These are phyloP conservation scores for Lactarius sp. DNA, from an alignment of 768 basidiomycete species.

Conservation along the genomic window DNA sequence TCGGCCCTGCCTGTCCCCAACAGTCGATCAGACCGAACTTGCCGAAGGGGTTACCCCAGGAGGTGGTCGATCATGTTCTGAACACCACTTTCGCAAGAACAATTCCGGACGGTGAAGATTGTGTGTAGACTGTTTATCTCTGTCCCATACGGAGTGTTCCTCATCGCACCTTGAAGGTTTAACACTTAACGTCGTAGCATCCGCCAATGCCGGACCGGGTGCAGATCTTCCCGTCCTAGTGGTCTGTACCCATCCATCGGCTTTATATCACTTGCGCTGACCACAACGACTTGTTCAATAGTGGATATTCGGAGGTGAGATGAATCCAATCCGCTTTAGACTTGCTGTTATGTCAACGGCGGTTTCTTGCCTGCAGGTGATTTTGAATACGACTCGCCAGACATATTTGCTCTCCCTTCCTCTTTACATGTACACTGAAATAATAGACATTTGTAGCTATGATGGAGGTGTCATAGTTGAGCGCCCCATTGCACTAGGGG, in stretches of 20 bases:
- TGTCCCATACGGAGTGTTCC: neutral
- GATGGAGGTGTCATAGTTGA: conserved; percentile 23
- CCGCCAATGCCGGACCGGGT: conserved; percentile 4
- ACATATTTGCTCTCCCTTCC: neutral
- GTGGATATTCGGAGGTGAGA: conserved; percentile 28
- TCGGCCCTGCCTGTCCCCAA: conserved; percentile 29
- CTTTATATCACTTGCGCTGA: neutral
- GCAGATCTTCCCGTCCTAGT: conserved; percentile 28
- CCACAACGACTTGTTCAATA: neutral
- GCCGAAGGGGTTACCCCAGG: neutral
- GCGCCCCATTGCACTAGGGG: conserved; percentile 25
- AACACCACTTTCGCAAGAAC: neutral
- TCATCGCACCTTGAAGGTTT: conserved; percentile 20
- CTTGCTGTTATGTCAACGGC: neutral
- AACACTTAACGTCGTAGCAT: conserved; percentile 26
- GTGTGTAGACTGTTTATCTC: conserved; percentile 5
- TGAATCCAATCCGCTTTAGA: neutral
- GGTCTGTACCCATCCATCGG: conserved; percentile 15
- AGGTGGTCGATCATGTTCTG: conserved; percentile 2
- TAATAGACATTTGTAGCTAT: neutral
- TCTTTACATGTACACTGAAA: too few relatives aligned
- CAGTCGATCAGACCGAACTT: conserved; percentile 10
- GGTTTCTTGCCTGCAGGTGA: neutral
- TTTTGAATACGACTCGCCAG: neutral
- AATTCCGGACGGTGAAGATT: conserved; percentile 20